These are phyloP conservation scores for Aspergillus sp. DNA, from an alignment of 2,329 filamentous ascomycete genomes.

Conservation along the genomic window DNA sequence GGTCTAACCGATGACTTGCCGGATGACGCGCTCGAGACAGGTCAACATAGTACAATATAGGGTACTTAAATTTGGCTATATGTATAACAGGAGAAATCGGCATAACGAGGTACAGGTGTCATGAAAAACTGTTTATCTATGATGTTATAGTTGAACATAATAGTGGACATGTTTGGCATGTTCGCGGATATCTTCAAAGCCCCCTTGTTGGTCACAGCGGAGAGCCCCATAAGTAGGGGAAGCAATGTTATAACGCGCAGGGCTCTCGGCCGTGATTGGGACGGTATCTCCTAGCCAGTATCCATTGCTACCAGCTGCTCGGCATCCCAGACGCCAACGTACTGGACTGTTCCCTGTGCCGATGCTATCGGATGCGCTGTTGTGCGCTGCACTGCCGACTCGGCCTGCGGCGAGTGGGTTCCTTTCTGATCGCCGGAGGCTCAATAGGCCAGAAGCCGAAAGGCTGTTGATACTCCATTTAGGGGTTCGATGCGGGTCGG, in stretches of 20 bases:
- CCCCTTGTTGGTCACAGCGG: neutral
- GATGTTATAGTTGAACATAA: neutral
- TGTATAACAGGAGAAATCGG: neutral
- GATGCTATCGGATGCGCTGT: neutral
- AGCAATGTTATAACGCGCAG: neutral
- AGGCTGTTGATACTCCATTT: neutral
- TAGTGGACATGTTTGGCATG: neutral
- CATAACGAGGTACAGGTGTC: neutral
- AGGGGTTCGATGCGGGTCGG: neutral
- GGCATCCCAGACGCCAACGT: neutral
- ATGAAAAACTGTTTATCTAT: neutral
- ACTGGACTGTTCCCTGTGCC: neutral
- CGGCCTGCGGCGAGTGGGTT: neutral
- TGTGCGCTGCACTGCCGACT: neutral
- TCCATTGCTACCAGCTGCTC: neutral
- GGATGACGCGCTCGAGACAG: neutral
- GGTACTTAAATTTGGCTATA: neutral
- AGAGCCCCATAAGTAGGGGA: neutral
- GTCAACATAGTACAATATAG: slow-evolving; percentile 1
- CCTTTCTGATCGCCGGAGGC: neutral
- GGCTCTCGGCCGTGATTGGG: neutral
- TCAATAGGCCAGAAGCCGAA: neutral
- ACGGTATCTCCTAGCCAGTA: neutral
- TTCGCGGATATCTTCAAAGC: neutral
- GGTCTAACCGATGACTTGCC: slow-evolving; percentile 26